These are phyloP conservation scores for Parafenestella ontariensis DNA, from an alignment of 2,329 filamentous ascomycete species.

Conservation along the genomic window DNA sequence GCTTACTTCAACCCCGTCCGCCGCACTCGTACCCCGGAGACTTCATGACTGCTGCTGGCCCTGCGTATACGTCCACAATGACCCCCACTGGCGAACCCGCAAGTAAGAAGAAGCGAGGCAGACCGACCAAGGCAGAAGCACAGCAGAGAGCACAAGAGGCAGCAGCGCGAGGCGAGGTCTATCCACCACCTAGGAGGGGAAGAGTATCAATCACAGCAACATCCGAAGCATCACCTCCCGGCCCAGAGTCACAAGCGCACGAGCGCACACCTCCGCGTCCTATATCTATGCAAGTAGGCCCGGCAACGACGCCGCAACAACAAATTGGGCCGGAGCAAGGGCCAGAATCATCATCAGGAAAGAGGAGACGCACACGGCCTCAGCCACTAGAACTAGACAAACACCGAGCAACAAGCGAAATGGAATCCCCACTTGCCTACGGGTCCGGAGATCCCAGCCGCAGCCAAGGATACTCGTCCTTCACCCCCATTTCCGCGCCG, in stretches of 20 bases:
- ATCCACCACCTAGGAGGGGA: constrained; percentile 46
- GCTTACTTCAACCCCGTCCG: constrained; percentile 56
- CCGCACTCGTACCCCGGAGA: constrained; percentile 44
- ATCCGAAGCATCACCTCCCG: constrained; percentile 30
- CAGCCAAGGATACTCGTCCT: constrained; percentile 42
- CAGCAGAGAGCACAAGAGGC: constrained; percentile 53
- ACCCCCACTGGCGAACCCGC: constrained; percentile 43
- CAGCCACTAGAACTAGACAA: constrained; percentile 44
- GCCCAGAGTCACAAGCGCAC: constrained; percentile 31
- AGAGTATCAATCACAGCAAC: constrained; percentile 39
- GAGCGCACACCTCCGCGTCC: constrained; percentile 39
- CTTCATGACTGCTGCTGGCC: constrained; percentile 33
- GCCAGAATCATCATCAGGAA: constrained; percentile 46
- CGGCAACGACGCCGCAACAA: constrained; percentile 38
- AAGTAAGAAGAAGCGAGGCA: constrained; percentile 56
- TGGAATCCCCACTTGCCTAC: constrained; percentile 40
- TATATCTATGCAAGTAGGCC: constrained; percentile 22
- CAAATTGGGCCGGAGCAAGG: constrained; percentile 36
- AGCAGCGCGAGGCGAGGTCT: constrained; percentile 48
- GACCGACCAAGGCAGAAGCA: constrained; percentile 57
- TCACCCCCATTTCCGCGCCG: constrained; percentile 46
- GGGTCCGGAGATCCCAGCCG: constrained; percentile 37
- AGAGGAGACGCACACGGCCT: constrained; percentile 42
- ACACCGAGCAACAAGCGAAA: constrained; percentile 34
- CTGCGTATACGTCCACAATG: constrained; percentile 37